Conservation (phyloP, 345 rosid genomes). For the Ceriops tagal region DNA sequence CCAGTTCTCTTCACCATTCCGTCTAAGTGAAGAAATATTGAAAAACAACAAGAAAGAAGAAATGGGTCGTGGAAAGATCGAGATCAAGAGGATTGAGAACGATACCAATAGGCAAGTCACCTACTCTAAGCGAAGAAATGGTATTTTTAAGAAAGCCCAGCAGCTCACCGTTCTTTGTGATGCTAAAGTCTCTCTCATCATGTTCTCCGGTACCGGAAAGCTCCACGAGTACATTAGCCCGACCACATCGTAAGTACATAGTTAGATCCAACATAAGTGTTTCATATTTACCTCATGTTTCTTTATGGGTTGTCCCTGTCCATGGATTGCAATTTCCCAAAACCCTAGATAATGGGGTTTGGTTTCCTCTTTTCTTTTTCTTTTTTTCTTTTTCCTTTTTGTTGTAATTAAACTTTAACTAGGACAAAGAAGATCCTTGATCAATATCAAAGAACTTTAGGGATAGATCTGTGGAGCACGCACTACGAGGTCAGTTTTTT, state of each 20-base stretch:
- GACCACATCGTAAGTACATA: slow-evolving; percentile 32
- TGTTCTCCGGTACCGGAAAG: slow-evolving; percentile 47
- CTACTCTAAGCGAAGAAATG: slow-evolving; percentile 55
- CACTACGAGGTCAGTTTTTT: slow-evolving; percentile 44
- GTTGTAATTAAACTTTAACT: background rate
- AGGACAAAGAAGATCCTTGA: slow-evolving; percentile 48
- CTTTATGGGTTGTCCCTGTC: background rate
- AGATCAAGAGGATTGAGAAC: slow-evolving; percentile 64
- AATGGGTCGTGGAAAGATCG: slow-evolving; percentile 65
- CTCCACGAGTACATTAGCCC: slow-evolving; percentile 49
- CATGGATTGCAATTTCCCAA: background rate
- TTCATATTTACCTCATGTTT: background rate
- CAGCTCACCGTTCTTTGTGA: slow-evolving; percentile 69
- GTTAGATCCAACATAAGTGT: background rate
- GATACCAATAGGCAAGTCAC: slow-evolving; percentile 59
- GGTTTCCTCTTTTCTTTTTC: background rate
- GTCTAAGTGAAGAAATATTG: too few relatives aligned
- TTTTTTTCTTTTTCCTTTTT: background rate
- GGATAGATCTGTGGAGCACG: slow-evolving; percentile 52
- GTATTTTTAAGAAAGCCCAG: slow-evolving; percentile 61
- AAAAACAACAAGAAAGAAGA: background rate
- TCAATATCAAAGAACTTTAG: slow-evolving; percentile 43
- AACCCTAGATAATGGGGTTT: background rate
- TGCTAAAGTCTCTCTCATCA: slow-evolving; percentile 58
- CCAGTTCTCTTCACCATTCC: slow-evolving; percentile 2